Percentiles rank a stretch among this genome's conserved stretches.
These are phyloP conservation scores for Hordeum vulgare DNA, from an alignment of 176 grass and related monocot species.

Conservation along the genomic window DNA sequence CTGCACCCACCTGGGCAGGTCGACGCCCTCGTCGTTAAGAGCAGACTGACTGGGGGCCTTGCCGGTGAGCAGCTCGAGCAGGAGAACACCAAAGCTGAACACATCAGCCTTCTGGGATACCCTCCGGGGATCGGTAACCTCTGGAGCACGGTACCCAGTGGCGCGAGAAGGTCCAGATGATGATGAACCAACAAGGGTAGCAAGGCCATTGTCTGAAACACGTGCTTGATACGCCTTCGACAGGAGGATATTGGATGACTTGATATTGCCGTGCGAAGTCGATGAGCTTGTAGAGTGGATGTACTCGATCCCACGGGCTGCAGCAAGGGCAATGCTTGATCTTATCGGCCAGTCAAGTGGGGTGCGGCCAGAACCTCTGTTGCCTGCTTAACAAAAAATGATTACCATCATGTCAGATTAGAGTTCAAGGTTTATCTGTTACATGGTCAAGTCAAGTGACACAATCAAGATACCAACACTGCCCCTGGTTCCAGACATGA, in stretches of 20 bases:
- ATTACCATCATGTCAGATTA: background rate
- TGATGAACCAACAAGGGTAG: slow-evolving; percentile 45
- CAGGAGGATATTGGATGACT: slow-evolving; percentile 83
- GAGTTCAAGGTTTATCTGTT: background rate
- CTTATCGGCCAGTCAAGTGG: slow-evolving; percentile 52
- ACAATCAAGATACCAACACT: background rate
- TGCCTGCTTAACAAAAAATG: slow-evolving; percentile 33
- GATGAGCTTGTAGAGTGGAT: slow-evolving; percentile 60
- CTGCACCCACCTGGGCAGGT: slow-evolving; percentile 77
- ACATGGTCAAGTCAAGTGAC: background rate
- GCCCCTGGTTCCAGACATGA: background rate
- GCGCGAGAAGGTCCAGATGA: slow-evolving; percentile 28
- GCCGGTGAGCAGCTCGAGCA: slow-evolving; percentile 83
- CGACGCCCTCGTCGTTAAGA: slow-evolving; percentile 51
- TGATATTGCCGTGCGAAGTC: slow-evolving; percentile 72
- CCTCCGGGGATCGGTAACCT: slow-evolving; percentile 53
- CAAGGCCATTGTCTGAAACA: slow-evolving; percentile 64
- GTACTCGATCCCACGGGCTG: slow-evolving; percentile 55
- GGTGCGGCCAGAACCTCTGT: slow-evolving; percentile 35
- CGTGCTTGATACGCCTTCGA: slow-evolving; percentile 35
- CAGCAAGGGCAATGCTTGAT: slow-evolving; percentile 53
- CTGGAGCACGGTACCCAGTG: slow-evolving; percentile 62
- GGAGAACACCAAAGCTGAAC: slow-evolving; percentile 76
- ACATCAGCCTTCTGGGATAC: slow-evolving; percentile 78
- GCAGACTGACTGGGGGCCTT: slow-evolving; percentile 64